Conservation (phyloP, 2,329 filamentous ascomycete species). For the Colletotrichum cuscutae region DNA sequence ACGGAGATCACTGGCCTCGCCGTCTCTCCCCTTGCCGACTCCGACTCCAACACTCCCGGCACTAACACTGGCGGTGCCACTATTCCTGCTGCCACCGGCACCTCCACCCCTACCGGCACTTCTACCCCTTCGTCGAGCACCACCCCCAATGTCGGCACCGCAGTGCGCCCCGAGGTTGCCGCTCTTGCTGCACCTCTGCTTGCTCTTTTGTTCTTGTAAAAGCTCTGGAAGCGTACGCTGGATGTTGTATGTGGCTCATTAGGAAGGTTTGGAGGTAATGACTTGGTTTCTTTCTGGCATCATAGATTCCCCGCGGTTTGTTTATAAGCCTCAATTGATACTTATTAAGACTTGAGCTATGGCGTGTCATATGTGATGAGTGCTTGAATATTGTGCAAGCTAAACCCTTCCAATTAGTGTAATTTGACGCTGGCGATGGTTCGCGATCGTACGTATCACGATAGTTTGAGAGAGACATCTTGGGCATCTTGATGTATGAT, state of each 20-base stretch:
- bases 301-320: slow-evolving; percentile 32
- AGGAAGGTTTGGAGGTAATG: slow-evolving; percentile 24
- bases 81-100: slow-evolving; percentile 10
- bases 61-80: slow-evolving; percentile 47
- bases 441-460: no score
- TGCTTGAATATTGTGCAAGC: neutral
- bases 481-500: no score
- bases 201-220: slow-evolving; percentile 34
- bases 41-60: slow-evolving; percentile 58
- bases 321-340: slow-evolving; percentile 26
- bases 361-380: neutral
- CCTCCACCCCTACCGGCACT: slow-evolving; percentile 31
- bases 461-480: no score
- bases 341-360: neutral
- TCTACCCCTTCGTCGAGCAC: slow-evolving; percentile 40
- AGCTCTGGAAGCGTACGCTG: neutral
- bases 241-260: slow-evolving; percentile 12
- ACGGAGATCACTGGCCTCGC: slow-evolving; percentile 56
- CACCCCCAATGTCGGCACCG: slow-evolving; percentile 37
- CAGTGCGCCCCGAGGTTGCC: slow-evolving; percentile 27
- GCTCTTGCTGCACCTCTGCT: slow-evolving; percentile 30
- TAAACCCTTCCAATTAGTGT: neutral
- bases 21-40: slow-evolving; percentile 56
- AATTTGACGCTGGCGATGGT: neutral
- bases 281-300: slow-evolving; percentile 30